Evolutionary conservation across 108 stramenopile species (phyloP).

Genomic region (Fragilaria radians): DNA sequence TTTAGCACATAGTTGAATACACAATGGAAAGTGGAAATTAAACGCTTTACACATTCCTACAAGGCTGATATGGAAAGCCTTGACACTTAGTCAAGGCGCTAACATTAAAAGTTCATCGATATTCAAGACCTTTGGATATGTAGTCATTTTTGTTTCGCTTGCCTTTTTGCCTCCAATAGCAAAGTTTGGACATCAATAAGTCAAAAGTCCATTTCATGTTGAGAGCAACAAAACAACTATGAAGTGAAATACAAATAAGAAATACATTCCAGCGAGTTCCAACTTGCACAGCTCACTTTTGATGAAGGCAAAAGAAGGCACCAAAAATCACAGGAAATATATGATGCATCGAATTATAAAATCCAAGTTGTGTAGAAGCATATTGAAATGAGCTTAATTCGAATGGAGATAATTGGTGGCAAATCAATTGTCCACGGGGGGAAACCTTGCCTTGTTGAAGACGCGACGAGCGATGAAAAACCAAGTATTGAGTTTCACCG

Average conservation of each 20-base stretch:
- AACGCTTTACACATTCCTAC: too few species aligned
- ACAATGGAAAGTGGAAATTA: too few species aligned
- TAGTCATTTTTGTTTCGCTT: neutral
- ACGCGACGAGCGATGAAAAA: conserved; percentile 83
- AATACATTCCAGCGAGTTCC: conserved; percentile 37
- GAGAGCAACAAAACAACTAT: conserved; percentile 55
- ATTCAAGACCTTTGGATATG: conserved; percentile 7
- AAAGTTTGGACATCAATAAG: conserved; percentile 61
- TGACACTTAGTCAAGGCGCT: neutral
- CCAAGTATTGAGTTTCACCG: conserved; percentile 87
- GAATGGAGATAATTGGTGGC: conserved; percentile 51
- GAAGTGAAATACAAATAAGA: conserved; percentile 41
- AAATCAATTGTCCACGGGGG: conserved; percentile 80
- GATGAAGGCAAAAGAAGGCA: conserved; percentile 15
- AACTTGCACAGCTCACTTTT: conserved; percentile 4
- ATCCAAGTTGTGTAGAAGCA: conserved; percentile 76
- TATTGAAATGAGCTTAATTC: conserved; percentile 76
- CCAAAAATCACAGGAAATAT: conserved; percentile 43
- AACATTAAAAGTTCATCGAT: neutral
- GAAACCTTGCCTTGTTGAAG: conserved; percentile 83
- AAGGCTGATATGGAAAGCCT: too few species aligned
- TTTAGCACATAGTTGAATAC: too few species aligned
- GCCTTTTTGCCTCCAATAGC: conserved; percentile 32
- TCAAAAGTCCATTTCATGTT: conserved; percentile 87
- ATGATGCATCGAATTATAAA: conserved; percentile 53